A percentile compares a stretch with the other conserved stretches of the same genome.
Conservation (phyloP, 305 asterid genomes). For the Solanum hybrid region DNA sequence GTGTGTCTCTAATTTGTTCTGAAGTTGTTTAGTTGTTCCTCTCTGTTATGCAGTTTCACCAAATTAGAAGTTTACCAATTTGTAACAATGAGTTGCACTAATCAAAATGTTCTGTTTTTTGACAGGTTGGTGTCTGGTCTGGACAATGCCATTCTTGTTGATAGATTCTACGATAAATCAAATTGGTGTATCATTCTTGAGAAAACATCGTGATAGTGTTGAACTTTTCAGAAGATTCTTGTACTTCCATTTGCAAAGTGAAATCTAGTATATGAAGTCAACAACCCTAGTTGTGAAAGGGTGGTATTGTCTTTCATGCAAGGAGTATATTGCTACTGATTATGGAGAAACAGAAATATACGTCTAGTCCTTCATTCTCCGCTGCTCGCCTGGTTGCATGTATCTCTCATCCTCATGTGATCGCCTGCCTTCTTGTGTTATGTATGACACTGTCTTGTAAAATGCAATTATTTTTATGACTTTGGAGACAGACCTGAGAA, state of each 20-base stretch:
- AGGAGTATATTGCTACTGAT: neutral
- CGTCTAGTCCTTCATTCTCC: neutral
- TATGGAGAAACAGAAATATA: neutral
- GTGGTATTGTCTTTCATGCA: neutral
- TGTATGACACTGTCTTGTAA: neutral
- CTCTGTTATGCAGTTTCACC: neutral
- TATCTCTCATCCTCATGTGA: neutral
- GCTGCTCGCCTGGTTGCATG: neutral
- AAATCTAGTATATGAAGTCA: neutral
- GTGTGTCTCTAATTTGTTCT: neutral
- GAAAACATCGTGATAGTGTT: conserved; percentile 43
- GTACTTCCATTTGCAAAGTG: neutral
- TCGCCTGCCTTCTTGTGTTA: neutral
- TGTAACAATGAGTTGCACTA: conserved; percentile 1
- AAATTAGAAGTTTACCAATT: neutral
- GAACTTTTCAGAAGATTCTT: neutral
- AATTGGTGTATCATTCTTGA: conserved; percentile 89
- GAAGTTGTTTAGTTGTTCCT: neutral
- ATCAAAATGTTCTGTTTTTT: neutral
- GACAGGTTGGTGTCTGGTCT: conserved; percentile 56
- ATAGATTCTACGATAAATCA: conserved; percentile 79
- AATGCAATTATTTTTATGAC: neutral
- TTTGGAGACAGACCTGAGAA: neutral
- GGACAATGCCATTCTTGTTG: conserved; percentile 62
- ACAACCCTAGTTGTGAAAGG: neutral